Evolutionary conservation across 2,329 filamentous ascomycete species (phyloP).

Genomic region (Colletotrichum costaricense): DNA sequence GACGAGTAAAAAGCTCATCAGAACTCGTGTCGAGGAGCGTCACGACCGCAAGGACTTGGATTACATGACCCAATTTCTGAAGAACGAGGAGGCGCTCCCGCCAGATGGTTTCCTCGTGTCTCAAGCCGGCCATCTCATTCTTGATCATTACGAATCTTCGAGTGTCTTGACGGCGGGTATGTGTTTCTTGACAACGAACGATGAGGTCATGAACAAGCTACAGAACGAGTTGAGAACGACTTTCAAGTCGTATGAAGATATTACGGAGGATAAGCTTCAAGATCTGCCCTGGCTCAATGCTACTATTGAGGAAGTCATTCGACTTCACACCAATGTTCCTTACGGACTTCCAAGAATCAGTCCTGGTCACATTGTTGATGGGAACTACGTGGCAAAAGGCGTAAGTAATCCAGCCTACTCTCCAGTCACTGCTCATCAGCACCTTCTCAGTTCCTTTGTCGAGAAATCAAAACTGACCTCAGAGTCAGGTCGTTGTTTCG

Average conservation of each 20-base stretch:
- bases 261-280: background rate
- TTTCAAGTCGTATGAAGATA: conserved; percentile 1
- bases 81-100: background rate
- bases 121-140: background rate
- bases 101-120: background rate
- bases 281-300: background rate
- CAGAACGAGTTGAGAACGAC: background rate
- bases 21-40: background rate
- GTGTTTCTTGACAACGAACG: background rate
- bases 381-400: background rate
- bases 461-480: background rate
- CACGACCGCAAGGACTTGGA: background rate
- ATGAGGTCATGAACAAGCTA: background rate
- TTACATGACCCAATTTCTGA: background rate
- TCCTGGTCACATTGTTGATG: background rate
- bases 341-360: background rate
- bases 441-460: background rate
- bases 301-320: background rate
- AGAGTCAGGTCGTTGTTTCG: background rate
- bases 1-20: background rate
- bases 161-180: background rate
- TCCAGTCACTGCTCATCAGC: too few species aligned
- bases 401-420: background rate
- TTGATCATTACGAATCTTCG: conserved; percentile 1
- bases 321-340: background rate